Evolutionary conservation across 2,329 filamentous ascomycete genomes (phyloP).

Genomic region (Davidsoniella neocaledoniae): DNA sequence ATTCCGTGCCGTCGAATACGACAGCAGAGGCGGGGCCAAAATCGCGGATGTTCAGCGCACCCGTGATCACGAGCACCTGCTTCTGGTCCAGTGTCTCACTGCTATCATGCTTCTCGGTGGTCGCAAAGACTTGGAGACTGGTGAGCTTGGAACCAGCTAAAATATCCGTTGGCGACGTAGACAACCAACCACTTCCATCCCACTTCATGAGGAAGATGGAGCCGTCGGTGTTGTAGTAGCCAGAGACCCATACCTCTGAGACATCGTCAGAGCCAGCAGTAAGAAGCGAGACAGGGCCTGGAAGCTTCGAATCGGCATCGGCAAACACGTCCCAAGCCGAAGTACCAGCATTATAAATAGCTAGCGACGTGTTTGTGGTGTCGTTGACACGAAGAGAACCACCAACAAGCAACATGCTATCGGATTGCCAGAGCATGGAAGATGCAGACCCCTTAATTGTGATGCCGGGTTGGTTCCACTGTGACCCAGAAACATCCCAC

Average conservation of each 20-base stretch:
- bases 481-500: slow-evolving; percentile 50
- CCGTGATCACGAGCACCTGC: slow-evolving; percentile 69
- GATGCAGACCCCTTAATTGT: slow-evolving; percentile 55
- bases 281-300: slow-evolving; percentile 64
- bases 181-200: slow-evolving; percentile 50
- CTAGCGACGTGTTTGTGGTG: slow-evolving; percentile 46
- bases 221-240: slow-evolving; percentile 44
- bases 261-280: slow-evolving; percentile 55
- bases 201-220: slow-evolving; percentile 70
- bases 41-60: slow-evolving; percentile 54
- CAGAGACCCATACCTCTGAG: slow-evolving; percentile 67
- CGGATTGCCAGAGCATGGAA: slow-evolving; percentile 58
- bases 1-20: slow-evolving; percentile 67
- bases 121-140: slow-evolving; percentile 64
- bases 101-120: slow-evolving; percentile 49
- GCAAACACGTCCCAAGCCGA: slow-evolving; percentile 49
- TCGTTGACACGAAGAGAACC: slow-evolving; percentile 57
- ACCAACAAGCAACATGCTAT: slow-evolving; percentile 55
- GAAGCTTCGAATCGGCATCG: slow-evolving; percentile 43
- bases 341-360: slow-evolving; percentile 52
- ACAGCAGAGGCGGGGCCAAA: slow-evolving; percentile 76
- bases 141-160: slow-evolving; percentile 50
- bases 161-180: slow-evolving; percentile 43
- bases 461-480: slow-evolving; percentile 68
- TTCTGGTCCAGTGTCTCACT: slow-evolving; percentile 46